These are phyloP conservation scores for Phytophthora macrochlamydospora DNA, from an alignment of 352 stramenopile genomes.

Conservation along the genomic window DNA sequence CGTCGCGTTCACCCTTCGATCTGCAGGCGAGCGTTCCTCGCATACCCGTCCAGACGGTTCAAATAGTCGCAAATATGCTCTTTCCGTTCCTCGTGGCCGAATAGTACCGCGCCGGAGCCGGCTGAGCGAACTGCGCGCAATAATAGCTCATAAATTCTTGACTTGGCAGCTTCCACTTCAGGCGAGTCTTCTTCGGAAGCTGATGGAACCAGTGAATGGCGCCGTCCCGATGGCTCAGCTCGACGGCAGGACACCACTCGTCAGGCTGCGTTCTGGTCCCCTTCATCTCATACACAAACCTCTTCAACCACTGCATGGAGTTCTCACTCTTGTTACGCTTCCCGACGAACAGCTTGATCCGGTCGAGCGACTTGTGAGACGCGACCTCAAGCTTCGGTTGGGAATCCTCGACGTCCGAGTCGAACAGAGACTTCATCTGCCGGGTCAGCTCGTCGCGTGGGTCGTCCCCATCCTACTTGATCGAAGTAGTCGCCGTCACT, in stretches of 20 bases:
- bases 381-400: too few relatives aligned
- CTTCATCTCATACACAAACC: slow-evolving; percentile 1
- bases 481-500: too few relatives aligned
- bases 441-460: too few relatives aligned
- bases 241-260: neutral
- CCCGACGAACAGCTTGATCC: too few relatives aligned
- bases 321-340: too few relatives aligned
- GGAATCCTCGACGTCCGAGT: too few relatives aligned
- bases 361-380: too few relatives aligned
- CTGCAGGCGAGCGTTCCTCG: neutral
- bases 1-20: neutral
- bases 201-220: neutral
- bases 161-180: neutral
- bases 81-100: neutral
- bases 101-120: slow-evolving; percentile 6
- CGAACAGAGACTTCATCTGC: too few relatives aligned
- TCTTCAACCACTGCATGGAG: neutral
- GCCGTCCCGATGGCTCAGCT: neutral
- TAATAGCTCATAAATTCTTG: slow-evolving; percentile 6
- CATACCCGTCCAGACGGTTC: slow-evolving; percentile 5
- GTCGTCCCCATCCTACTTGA: too few relatives aligned
- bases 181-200: neutral
- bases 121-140: slow-evolving; percentile 1
- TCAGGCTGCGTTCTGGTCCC: neutral
- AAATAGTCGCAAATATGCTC: slow-evolving; percentile 8